Evolutionary conservation across 805 yeast genomes (phyloP).

Genomic region (Scheffersomyces ergatensis): DNA sequence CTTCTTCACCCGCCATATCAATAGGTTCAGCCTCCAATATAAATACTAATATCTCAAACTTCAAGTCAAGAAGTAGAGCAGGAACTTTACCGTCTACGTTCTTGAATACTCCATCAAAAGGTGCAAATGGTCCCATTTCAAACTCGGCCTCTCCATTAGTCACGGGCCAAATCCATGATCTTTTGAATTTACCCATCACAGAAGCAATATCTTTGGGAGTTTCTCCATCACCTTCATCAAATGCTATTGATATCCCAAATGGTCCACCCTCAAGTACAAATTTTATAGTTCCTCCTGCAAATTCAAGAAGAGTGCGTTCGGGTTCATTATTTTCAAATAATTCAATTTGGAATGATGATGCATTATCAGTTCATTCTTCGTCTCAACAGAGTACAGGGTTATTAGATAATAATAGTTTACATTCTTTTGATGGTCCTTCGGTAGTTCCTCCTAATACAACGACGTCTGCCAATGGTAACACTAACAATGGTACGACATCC

Average conservation of each 20-base stretch:
- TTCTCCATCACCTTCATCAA: conserved; percentile 12
- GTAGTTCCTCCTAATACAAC: conserved; percentile 7
- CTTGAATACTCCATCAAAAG: conserved; percentile 8
- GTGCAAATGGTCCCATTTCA: conserved; percentile 4
- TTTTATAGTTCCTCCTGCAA: conserved; percentile 1
- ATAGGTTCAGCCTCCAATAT: not conserved
- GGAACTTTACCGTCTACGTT: conserved; percentile 76
- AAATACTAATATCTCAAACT: conserved; percentile 4
- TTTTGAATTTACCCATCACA: conserved; percentile 10
- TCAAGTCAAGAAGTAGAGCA: conserved; percentile 60
- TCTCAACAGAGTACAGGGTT: conserved; percentile 9
- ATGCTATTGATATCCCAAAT: conserved; percentile 16
- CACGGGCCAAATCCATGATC: conserved; percentile 5
- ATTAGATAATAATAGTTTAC: conserved; percentile 14
- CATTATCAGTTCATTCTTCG: conserved; percentile 14
- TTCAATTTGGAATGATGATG: conserved; percentile 61
- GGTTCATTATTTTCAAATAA: conserved; percentile 50
- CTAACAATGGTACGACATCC: not conserved
- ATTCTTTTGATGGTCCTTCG: conserved; percentile 8
- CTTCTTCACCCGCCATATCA: not conserved
- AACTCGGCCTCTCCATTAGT: conserved; percentile 17
- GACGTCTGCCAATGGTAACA: not conserved
- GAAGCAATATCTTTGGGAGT: conserved; percentile 18
- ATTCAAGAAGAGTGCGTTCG: conserved; percentile 46
- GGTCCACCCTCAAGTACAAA: not conserved